Evolutionary conservation across 441 rosid genomes (phyloP).

Genomic region (Adansonia rubrostipa): DNA sequence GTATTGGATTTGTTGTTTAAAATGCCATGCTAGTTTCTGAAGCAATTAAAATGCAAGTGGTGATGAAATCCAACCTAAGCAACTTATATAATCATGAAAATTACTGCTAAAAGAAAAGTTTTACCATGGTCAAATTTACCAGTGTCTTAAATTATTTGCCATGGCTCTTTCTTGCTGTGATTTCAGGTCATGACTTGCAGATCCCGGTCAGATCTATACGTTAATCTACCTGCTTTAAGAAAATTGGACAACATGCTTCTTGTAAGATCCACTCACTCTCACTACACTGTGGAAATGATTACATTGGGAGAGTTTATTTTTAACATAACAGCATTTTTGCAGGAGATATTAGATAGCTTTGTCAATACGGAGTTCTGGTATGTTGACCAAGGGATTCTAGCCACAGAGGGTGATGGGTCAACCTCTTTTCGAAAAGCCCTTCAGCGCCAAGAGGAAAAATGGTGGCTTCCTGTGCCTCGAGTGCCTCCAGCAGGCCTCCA

Average conservation of each 20-base stretch:
- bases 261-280: conserved; percentile 49
- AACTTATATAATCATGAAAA: neutral
- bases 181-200: conserved; percentile 93
- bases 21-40: neutral
- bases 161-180: conserved; percentile 7
- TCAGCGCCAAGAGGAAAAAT: conserved; percentile 96
- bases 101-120: neutral
- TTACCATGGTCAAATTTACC: neutral
- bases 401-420: conserved; percentile 75
- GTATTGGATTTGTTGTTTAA: conserved; percentile 1
- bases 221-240: conserved; percentile 86
- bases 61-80: neutral
- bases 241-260: conserved; percentile 98
- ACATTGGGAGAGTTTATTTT: conserved; percentile 16
- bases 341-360: conserved; percentile 93
- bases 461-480: conserved; percentile 99
- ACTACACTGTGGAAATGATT: conserved; percentile 20
- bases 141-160: neutral
- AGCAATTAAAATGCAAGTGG: conserved; percentile 8
- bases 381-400: conserved; percentile 88
- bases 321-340: conserved; percentile 29
- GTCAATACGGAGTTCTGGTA: conserved; percentile 88
- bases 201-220: conserved; percentile 86
- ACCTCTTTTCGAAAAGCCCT: conserved; percentile 71
- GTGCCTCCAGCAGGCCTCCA: conserved; percentile 81